Conservation (phyloP, 2,329 filamentous ascomycete species). For the Fusarium sp. region DNA sequence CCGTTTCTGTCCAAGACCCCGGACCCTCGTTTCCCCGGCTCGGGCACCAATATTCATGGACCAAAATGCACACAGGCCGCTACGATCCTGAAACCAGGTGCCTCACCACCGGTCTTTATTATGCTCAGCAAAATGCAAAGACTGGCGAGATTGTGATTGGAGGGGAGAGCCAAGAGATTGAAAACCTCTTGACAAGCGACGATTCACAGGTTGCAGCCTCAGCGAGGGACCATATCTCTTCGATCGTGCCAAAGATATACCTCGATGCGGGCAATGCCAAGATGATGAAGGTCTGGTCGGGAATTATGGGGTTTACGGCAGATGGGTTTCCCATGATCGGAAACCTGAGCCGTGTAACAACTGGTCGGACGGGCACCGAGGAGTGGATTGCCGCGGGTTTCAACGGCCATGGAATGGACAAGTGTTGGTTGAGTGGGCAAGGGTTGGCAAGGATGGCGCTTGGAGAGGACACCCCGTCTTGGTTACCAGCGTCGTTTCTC, state of each 20-base stretch:
- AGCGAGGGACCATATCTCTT: constrained; percentile 46
- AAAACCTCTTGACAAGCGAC: constrained; percentile 55
- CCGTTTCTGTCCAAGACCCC: constrained; percentile 60
- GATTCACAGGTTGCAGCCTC: constrained; percentile 52
- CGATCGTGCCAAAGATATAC: constrained; percentile 52
- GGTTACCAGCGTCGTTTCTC: constrained; percentile 13
- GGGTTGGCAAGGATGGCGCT: constrained; percentile 46
- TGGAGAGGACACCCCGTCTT: constrained; percentile 32
- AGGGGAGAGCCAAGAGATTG: constrained; percentile 55
- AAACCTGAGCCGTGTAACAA: constrained; percentile 44
- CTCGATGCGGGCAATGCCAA: neutral
- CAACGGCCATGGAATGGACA: constrained; percentile 61
- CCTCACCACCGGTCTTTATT: constrained; percentile 38
- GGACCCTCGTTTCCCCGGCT: constrained; percentile 40
- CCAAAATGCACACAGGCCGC: constrained; percentile 51
- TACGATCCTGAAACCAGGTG: constrained; percentile 60
- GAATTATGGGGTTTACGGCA: constrained; percentile 56
- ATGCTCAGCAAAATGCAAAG: constrained; percentile 38
- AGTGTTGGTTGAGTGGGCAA: constrained; percentile 59
- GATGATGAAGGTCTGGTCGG: constrained; percentile 56
- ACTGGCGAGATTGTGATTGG: constrained; percentile 61
- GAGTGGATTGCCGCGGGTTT: constrained; percentile 63
- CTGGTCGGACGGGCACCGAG: constrained; percentile 13
- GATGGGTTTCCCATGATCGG: constrained; percentile 61
- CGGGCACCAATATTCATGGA: constrained; percentile 55